Evolutionary conservation across 2,329 filamentous ascomycete genomes (phyloP).

Genomic region (Arthrinium phaeospermum): DNA sequence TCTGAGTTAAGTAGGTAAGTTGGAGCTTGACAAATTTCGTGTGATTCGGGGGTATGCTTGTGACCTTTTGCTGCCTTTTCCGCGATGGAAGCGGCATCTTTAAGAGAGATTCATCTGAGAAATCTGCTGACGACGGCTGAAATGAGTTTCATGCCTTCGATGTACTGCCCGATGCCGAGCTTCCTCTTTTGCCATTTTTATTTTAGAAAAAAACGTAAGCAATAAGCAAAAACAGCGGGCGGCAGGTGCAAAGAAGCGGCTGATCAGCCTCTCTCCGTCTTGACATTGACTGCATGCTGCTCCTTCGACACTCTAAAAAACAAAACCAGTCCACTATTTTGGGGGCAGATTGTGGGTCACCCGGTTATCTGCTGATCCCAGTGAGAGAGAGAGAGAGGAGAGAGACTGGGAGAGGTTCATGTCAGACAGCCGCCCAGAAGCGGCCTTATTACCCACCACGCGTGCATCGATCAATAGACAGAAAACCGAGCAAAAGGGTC

Average conservation of each 20-base stretch:
- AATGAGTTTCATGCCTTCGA: not conserved
- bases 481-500: not conserved
- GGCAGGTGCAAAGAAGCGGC: not conserved
- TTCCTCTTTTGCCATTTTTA: not conserved
- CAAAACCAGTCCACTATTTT: not conserved
- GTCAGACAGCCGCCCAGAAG: not conserved
- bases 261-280: not conserved
- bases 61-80: not conserved
- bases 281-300: not conserved
- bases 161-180: not conserved
- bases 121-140: not conserved
- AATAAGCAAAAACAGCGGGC: not conserved
- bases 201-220: not conserved
- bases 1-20: not conserved
- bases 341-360: conserved; percentile 1
- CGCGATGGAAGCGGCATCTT: not conserved
- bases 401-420: not conserved
- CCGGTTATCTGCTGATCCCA: conserved; percentile 1
- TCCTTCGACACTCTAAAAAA: not conserved
- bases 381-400: not conserved
- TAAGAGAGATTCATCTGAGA: not conserved
- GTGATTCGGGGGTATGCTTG: not conserved
- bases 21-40: conserved; percentile 8
- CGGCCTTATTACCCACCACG: not conserved
- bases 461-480: not conserved